These are phyloP conservation scores for Dendrostoma leiphaemia DNA, from an alignment of 2,329 filamentous ascomycete species.

Conservation along the genomic window DNA sequence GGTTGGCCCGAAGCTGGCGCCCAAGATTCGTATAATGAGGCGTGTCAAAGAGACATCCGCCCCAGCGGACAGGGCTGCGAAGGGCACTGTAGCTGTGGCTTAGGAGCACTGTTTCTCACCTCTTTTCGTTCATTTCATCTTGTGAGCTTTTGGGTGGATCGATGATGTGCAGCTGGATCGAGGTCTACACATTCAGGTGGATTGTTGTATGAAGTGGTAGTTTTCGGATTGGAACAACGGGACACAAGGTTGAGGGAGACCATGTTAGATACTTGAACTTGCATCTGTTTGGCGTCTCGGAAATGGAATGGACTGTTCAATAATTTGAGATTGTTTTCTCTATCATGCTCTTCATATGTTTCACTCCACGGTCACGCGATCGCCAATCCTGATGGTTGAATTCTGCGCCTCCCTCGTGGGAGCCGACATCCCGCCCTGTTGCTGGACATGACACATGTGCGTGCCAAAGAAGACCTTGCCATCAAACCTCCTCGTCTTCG, in stretches of 20 bases:
- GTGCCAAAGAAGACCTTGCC: conserved; percentile 89
- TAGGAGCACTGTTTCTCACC: not conserved
- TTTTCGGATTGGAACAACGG: not conserved
- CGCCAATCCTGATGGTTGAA: conserved; percentile 51
- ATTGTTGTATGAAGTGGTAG: not conserved
- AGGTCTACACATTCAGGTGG: no score
- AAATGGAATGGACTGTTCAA: not conserved
- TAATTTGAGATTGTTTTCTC: not conserved
- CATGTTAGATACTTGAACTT: not conserved
- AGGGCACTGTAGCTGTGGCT: not conserved
- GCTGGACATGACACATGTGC: conserved; percentile 60
- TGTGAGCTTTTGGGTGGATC: not conserved
- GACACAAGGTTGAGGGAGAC: not conserved
- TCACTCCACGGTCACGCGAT: conserved; percentile 33
- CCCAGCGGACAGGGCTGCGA: not conserved
- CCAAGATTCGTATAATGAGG: conserved; percentile 50
- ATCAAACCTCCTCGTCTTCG: conserved; percentile 79
- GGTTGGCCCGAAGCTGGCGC: conserved; percentile 61
- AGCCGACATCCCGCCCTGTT: not conserved
- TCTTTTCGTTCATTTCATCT: not conserved
- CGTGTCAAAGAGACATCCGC: conserved; percentile 20
- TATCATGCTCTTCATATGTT: not conserved
- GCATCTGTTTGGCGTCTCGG: not conserved
- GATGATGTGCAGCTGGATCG: not conserved
- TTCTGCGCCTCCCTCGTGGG: conserved; percentile 30